These are phyloP conservation scores for Phytopythium mirpurense DNA, from an alignment of 352 stramenopile species.

Conservation along the genomic window DNA sequence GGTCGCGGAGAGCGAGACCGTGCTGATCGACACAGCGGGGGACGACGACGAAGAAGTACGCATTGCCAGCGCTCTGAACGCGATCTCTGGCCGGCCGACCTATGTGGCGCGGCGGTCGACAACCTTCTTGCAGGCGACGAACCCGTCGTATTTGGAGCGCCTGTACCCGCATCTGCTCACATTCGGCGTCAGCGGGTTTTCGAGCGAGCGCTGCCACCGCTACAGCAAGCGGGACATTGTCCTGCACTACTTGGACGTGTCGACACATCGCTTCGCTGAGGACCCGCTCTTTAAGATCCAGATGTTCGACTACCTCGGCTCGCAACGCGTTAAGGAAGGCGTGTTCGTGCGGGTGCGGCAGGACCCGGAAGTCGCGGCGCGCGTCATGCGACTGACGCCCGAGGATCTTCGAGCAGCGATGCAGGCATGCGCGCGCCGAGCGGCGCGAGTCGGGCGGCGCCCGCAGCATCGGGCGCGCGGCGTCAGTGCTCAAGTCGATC, in stretches of 20 bases:
- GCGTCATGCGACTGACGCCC: constrained; percentile 7
- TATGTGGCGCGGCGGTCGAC: constrained; percentile 11
- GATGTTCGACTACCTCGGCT: constrained; percentile 20
- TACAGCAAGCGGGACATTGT: constrained; percentile 19
- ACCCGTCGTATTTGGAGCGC: constrained; percentile 16
- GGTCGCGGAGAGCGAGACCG: too few species aligned
- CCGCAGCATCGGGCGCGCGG: too few species aligned
- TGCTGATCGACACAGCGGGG: constrained; percentile 12
- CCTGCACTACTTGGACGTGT: constrained; percentile 20
- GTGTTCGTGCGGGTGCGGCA: constrained; percentile 16
- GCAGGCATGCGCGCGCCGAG: too few species aligned
- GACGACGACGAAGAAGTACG: constrained; percentile 4
- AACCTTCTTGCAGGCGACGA: constrained; percentile 8
- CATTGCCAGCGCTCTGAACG: constrained; percentile 4
- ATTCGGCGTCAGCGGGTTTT: constrained; percentile 19
- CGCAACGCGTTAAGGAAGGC: constrained; percentile 10
- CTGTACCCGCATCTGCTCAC: constrained; percentile 18
- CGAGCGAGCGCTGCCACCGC: background rate
- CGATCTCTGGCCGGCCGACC: background rate
- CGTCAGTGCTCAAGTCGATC: too few species aligned
- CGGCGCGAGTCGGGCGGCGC: too few species aligned
- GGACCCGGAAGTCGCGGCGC: constrained; percentile 8
- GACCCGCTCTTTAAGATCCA: constrained; percentile 18
- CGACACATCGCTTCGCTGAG: constrained; percentile 15
- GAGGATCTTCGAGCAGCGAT: constrained; percentile 10